These are phyloP conservation scores for Rachicladosporium sp. DNA, from an alignment of 2,329 filamentous ascomycete genomes.

Conservation along the genomic window DNA sequence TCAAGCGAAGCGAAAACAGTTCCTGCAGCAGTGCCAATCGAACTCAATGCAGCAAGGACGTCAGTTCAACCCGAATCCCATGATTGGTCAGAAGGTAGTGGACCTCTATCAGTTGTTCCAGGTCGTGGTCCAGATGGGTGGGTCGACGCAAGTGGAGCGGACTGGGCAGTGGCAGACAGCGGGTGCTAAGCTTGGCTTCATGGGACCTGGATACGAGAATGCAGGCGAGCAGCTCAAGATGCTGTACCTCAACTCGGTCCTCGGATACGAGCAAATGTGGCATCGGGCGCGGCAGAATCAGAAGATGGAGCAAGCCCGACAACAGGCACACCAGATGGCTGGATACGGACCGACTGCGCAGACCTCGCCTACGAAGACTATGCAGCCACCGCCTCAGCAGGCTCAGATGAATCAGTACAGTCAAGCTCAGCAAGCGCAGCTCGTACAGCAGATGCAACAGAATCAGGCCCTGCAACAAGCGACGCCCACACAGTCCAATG, in stretches of 20 bases:
- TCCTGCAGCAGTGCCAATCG: constrained; percentile 67
- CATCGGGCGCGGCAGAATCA: constrained; percentile 38
- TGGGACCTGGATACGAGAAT: constrained; percentile 38
- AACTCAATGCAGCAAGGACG: constrained; percentile 48
- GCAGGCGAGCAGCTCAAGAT: constrained; percentile 57
- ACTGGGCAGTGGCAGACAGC: constrained; percentile 63
- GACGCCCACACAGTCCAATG: constrained; percentile 35
- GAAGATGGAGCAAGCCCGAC: constrained; percentile 22
- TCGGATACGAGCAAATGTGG: constrained; percentile 63
- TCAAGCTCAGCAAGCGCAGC: constrained; percentile 16
- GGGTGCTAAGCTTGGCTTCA: constrained; percentile 39
- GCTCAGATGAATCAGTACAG: constrained; percentile 9
- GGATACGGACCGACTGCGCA: constrained; percentile 20
- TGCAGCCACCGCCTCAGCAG: constrained; percentile 15
- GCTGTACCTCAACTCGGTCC: constrained; percentile 64
- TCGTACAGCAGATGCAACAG: constrained; percentile 14
- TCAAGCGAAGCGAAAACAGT: constrained; percentile 17
- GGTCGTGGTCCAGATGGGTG: constrained; percentile 62
- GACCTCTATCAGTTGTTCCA: constrained; percentile 69
- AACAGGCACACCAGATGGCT: constrained; percentile 29
- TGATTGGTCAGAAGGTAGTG: constrained; percentile 60
- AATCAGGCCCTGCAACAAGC: constrained; percentile 20
- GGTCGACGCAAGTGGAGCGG: constrained; percentile 60
- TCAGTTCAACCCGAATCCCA: constrained; percentile 61
- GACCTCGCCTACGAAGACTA: constrained; percentile 23